A percentile compares a stretch with the other conserved stretches of the same genome.
Conservation (phyloP, 331 rosid species). For the Quercus phellos region DNA sequence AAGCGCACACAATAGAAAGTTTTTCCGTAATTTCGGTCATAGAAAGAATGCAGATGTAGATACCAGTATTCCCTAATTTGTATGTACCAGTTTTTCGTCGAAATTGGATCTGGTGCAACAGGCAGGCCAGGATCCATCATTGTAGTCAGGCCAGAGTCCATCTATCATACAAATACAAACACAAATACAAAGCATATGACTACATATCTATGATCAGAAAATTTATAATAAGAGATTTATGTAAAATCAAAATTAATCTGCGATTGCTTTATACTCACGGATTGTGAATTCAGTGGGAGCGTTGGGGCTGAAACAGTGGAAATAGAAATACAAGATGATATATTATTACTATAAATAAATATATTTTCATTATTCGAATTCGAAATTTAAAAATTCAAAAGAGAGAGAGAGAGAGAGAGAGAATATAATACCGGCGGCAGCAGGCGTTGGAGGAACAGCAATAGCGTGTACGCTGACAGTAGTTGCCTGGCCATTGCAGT, state of each 20-base stretch:
- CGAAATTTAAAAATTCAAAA: too few species aligned
- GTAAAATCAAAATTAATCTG: background rate
- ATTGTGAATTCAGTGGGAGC: constrained; percentile 64
- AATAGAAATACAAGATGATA: background rate
- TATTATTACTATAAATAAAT: background rate
- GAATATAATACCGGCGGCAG: constrained; percentile 55
- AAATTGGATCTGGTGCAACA: constrained; percentile 67
- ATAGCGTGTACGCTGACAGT: constrained; percentile 41
- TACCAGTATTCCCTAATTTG: too few species aligned
- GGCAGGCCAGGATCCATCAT: constrained; percentile 94
- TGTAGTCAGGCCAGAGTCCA: constrained; percentile 97
- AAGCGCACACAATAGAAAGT: too few species aligned
- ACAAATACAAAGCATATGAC: constrained; percentile 5
- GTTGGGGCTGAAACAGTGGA: constrained; percentile 41
- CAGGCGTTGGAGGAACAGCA: constrained; percentile 84
- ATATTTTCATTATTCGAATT: background rate
- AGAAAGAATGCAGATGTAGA: too few species aligned
- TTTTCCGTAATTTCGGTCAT: too few species aligned
- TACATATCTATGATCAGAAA: background rate
- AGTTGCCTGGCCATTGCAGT: constrained; percentile 85
- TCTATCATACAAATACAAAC: constrained; percentile 38
- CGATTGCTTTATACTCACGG: constrained; percentile 50
- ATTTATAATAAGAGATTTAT: background rate
- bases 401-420: too few species aligned
- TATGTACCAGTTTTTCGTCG: constrained; percentile 67